Conservation (phyloP, 2,329 filamentous ascomycete genomes). For the Colletotrichum endophyticum region DNA sequence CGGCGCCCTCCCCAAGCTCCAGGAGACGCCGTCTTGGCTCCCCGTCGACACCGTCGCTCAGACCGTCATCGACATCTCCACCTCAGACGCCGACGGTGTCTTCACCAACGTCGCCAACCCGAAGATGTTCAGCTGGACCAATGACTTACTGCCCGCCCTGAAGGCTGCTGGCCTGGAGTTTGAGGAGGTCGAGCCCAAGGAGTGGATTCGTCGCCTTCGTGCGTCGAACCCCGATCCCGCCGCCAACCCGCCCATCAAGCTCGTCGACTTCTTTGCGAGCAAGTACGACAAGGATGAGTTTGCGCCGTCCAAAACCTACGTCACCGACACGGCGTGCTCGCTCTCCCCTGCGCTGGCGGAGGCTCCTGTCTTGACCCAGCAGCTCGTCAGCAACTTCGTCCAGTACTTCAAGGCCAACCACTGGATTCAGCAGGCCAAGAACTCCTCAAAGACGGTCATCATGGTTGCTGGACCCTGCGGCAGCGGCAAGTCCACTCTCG, state of each 20-base stretch:
- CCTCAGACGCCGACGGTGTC: conserved; percentile 32
- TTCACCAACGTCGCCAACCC: conserved; percentile 55
- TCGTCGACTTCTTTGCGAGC: conserved; percentile 54
- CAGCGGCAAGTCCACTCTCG: conserved; percentile 44
- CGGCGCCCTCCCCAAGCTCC: conserved; percentile 47
- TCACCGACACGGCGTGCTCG: conserved; percentile 40
- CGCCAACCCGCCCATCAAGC: conserved; percentile 56
- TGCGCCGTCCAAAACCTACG: conserved; percentile 44
- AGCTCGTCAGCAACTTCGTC: conserved; percentile 42
- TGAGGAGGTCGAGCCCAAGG: conserved; percentile 43
- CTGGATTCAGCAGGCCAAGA: conserved; percentile 37
- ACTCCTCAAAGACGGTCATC: conserved; percentile 28
- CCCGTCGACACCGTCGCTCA: conserved; percentile 50
- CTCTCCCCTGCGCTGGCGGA: conserved; percentile 49
- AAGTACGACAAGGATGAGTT: conserved; percentile 46
- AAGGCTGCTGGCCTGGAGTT: conserved; percentile 47
- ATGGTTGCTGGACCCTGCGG: conserved; percentile 44
- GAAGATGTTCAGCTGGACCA: conserved; percentile 52
- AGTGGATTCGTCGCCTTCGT: conserved; percentile 50
- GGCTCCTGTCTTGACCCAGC: conserved; percentile 34
- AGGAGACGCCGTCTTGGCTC: conserved; percentile 49
- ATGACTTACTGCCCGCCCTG: conserved; percentile 54
- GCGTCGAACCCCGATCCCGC: conserved; percentile 47
- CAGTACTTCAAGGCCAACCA: conserved; percentile 36
- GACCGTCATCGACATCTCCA: conserved; percentile 42